Evolutionary conservation across 305 asterid genomes (phyloP).

Genomic region (Coffea humblotiana): DNA sequence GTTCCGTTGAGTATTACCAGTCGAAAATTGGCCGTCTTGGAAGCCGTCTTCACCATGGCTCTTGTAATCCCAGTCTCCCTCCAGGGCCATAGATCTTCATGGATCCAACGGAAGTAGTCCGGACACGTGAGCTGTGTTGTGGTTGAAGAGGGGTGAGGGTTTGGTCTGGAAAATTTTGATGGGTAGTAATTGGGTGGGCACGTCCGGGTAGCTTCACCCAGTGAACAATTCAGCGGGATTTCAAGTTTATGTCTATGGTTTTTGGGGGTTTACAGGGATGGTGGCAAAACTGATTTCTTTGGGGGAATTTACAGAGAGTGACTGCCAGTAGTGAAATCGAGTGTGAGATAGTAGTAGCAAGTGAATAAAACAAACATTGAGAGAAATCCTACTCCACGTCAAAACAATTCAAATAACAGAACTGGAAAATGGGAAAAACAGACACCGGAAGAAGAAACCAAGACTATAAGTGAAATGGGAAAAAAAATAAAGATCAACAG

Average conservation of each 20-base stretch:
- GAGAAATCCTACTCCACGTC: too few relatives aligned
- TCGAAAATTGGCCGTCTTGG: conserved; percentile 69
- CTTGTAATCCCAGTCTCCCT: conserved; percentile 75
- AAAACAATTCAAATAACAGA: too few relatives aligned
- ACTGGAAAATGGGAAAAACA: too few relatives aligned
- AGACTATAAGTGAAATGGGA: too few relatives aligned
- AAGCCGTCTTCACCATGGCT: conserved; percentile 68
- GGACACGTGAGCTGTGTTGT: conserved; percentile 50
- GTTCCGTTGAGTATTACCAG: conserved; percentile 39
- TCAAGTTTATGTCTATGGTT: conserved; percentile 26
- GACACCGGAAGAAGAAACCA: too few relatives aligned
- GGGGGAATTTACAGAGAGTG: not conserved
- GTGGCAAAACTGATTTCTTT: conserved; percentile 4
- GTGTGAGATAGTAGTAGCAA: not conserved
- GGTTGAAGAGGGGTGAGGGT: conserved; percentile 1
- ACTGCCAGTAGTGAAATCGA: not conserved
- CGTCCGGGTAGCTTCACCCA: conserved; percentile 27
- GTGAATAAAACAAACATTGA: too few relatives aligned
- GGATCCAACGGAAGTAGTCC: conserved; percentile 80
- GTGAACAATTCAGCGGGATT: conserved; percentile 66
- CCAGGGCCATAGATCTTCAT: conserved; percentile 91
- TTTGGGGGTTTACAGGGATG: conserved; percentile 17
- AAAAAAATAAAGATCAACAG: too few relatives aligned
- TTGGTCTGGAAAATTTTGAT: conserved; percentile 23
- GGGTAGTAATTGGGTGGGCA: conserved; percentile 80